phyloP scores from a whole-genome alignment of 169 alveolate genomes.

The Babesia bigemina region DNA sequence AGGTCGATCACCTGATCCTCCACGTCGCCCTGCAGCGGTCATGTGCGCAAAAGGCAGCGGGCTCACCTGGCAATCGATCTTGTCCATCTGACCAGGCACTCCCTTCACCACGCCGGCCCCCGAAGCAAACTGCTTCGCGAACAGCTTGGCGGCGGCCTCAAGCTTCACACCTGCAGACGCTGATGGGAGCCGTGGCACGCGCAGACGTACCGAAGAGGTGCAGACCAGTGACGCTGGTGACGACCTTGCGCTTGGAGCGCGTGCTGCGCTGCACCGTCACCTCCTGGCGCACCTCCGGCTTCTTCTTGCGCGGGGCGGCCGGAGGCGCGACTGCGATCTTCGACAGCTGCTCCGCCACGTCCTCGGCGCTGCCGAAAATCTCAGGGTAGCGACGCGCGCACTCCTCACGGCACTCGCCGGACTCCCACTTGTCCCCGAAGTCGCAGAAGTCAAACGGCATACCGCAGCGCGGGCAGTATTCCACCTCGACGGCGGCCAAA shows the following conservation, averaged over 20 bases:
- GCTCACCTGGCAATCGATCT: conserved; percentile 77
- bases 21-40: conserved; percentile 73
- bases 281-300: conserved; percentile 40
- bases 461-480: conserved; percentile 75
- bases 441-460: conserved; percentile 88
- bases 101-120: conserved; percentile 89
- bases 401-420: conserved; percentile 73
- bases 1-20: conserved; percentile 73
- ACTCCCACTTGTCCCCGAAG: conserved; percentile 77
- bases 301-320: conserved; percentile 30
- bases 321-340: conserved; percentile 14
- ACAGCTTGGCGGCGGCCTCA: conserved; percentile 84
- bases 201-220: conserved; percentile 75
- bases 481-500: conserved; percentile 50
- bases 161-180: conserved; percentile 72
- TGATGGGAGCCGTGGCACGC: background rate
- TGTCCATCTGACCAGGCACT: conserved; percentile 76
- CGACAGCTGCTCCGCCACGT: conserved; percentile 38
- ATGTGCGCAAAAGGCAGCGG: background rate
- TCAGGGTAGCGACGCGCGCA: conserved; percentile 73
- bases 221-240: conserved; percentile 83
- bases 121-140: conserved; percentile 84
- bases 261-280: conserved; percentile 79
- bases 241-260: conserved; percentile 82
- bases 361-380: conserved; percentile 46